Conservation (phyloP, 73 alveolate genomes). For the Symbiodinium pilosum region DNA sequence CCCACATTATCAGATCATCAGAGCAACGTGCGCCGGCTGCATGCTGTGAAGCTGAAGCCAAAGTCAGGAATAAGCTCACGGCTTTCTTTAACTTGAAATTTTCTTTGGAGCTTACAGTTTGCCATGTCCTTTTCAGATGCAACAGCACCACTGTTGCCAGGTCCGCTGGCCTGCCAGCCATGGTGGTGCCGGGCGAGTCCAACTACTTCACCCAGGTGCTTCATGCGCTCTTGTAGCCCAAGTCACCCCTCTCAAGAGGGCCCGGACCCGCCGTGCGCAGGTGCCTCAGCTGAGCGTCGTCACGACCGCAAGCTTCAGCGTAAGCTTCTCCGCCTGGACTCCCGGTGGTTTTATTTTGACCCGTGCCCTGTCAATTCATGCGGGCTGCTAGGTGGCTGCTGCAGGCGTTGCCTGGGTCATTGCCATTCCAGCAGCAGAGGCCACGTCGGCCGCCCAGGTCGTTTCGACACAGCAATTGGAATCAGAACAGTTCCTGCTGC, state of each 20-base stretch:
- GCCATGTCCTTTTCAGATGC: too few species aligned
- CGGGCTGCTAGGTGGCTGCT: slow-evolving; percentile 13
- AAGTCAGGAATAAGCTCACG: too few species aligned
- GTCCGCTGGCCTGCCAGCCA: slow-evolving; percentile 41
- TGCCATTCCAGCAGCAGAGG: slow-evolving; percentile 58
- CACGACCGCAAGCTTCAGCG: slow-evolving; percentile 29
- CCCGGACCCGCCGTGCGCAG: neutral
- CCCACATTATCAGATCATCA: too few species aligned
- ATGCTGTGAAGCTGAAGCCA: too few species aligned
- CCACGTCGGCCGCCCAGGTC: slow-evolving; percentile 19
- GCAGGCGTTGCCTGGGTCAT: slow-evolving; percentile 60
- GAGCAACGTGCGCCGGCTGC: too few species aligned
- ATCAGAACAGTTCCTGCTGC: neutral
- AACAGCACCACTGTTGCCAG: too few species aligned
- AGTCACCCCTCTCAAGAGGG: neutral
- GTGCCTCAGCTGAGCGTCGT: slow-evolving; percentile 23
- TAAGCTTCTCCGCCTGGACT: slow-evolving; percentile 46
- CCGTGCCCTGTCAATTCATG: neutral
- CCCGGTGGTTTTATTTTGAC: neutral
- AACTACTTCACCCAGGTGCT: slow-evolving; percentile 80
- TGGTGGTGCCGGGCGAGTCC: slow-evolving; percentile 72
- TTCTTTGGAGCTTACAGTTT: too few species aligned
- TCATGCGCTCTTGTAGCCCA: neutral
- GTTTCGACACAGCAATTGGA: neutral
- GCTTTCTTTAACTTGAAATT: too few species aligned